Base-by-base conservation (phyloP, 495 filamentous ascomycete species). In the Tuber aestivum region DNA sequence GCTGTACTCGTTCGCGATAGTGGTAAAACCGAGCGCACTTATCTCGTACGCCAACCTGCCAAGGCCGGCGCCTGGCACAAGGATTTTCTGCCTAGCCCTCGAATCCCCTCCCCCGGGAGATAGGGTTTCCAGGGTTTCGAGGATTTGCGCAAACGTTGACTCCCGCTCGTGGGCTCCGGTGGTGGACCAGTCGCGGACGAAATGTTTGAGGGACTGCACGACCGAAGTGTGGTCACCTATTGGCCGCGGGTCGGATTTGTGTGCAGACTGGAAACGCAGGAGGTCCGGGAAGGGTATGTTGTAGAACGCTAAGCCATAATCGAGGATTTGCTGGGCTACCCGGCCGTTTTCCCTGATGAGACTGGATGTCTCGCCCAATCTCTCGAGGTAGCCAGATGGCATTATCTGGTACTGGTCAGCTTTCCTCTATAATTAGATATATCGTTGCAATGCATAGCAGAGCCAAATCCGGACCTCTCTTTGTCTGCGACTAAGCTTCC, bases 161-260 rank as follows among this genome's bases (percentile, higher is more conserved):
- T 83, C 71, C 41, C 86, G 82, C 70, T 87, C 86, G 70, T 81
- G 75, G 12, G 75, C 74, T 32, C 86, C 86, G n/a, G 82, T 81
- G 0, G 73, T 77, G 2, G 85, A 80, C 86, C 86, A 87, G 77
- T 87, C 86, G 27, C 86, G 84, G 56, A 87, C 84, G 77, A 85
- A 85, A 77, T 87, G 86, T 77, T 87, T 86, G 71, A 87, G 79
- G 0, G 83, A 83, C 72, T 86, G 86, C 8, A 83, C 78, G 21
- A 87, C 84, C 44, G 83, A 84, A 41, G 83, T 82, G 40, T 82
- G 78, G 37, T 84, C 84, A 20, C 74, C 74, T n/a, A 70, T 72
- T 7, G 77, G 71, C 27, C 77, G 78, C 35, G 74, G 73, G 18
- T 71, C 75, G 14, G 76, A 77, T 72, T 77, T 81, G 27, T 75